A percentile compares a stretch with the other conserved stretches of the same genome.
These are phyloP conservation scores for Carex parvula DNA, from an alignment of 176 grass and related monocot species.

Conservation along the genomic window DNA sequence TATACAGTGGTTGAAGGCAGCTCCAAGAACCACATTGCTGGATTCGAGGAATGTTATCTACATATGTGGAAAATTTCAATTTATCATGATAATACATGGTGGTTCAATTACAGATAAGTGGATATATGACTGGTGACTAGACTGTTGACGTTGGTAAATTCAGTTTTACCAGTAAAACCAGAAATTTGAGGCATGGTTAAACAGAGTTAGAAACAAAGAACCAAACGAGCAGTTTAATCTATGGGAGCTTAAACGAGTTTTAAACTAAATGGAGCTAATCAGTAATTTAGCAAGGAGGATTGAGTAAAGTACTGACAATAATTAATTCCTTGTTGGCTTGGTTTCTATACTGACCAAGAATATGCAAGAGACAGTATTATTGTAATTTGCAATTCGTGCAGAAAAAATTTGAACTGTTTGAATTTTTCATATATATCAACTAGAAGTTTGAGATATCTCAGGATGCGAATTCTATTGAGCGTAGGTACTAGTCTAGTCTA, in stretches of 20 bases:
- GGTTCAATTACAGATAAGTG: neutral
- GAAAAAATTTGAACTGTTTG: too few species aligned
- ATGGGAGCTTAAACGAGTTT: too few species aligned
- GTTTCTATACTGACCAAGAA: neutral
- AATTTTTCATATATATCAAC: too few species aligned
- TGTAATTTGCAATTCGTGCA: too few species aligned
- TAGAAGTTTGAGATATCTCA: too few species aligned
- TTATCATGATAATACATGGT: neutral
- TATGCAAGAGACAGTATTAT: neutral
- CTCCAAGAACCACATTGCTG: conserved; percentile 43
- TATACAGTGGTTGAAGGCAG: conserved; percentile 44
- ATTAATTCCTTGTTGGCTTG: neutral
- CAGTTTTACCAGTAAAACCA: neutral
- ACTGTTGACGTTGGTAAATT: neutral
- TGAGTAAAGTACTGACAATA: neutral
- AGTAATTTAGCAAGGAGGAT: neutral
- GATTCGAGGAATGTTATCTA: conserved; percentile 59
- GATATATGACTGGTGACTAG: neutral
- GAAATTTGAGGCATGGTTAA: neutral
- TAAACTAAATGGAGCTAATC: too few species aligned
- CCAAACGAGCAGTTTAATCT: neutral
- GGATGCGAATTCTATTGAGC: too few species aligned
- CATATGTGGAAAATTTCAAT: neutral
- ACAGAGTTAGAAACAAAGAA: neutral
- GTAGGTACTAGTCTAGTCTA: too few species aligned